Base-by-base conservation (phyloP, 345 rosid genomes). In the Stellera chamaejasme region DNA sequence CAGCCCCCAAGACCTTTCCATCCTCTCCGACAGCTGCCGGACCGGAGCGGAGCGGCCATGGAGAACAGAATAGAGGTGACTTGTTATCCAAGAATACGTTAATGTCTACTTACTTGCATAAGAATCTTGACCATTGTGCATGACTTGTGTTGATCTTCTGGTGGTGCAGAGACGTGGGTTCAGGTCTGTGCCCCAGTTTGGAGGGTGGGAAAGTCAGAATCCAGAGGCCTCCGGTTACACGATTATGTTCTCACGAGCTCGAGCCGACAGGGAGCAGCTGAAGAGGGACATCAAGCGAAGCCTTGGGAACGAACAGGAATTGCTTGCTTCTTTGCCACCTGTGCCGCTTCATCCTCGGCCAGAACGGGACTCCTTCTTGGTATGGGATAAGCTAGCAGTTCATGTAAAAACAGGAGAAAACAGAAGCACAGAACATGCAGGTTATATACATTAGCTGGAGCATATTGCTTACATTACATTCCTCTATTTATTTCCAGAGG, bases 301-400 rank as follows among this genome's bases (percentile, higher is more conserved):
- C 70, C 62, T 75, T 9, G 95, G 87, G 16, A 70, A 70, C 27
- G 82, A 84, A 52, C 74, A 65, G 55, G 90, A 81, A 46, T 54
- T 76, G 27, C 25, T 75, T 27, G 67, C 63, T 55, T 56, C 64
- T 60, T 5, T 71, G 45, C 54, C 69, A 47, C 28, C 63, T 59
- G 67, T 36, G 3, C 64, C 57, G 2, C 7, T 14, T 12, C 44
- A 0, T 56, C 32, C 23, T 25, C 54, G 11, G 39, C 13, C 13
- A 27, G 5, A 52, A 2, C 13, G 10, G 13, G 13, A 16, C 36
- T 26, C 28, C 14, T 2, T 4, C 10, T 1, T 10, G 9, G 3
- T 27, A 41, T 36, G 44, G 8, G 4, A 19, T 23, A 10, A 2
- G 5, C 4, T 11, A 11, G 6, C 2, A 5, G 13, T 19, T 19